Evolutionary conservation across 495 filamentous ascomycete genomes (phyloP), one percentile per base, ranked within the genome.

Genomic region (Bathelium albidoporum): DNA sequence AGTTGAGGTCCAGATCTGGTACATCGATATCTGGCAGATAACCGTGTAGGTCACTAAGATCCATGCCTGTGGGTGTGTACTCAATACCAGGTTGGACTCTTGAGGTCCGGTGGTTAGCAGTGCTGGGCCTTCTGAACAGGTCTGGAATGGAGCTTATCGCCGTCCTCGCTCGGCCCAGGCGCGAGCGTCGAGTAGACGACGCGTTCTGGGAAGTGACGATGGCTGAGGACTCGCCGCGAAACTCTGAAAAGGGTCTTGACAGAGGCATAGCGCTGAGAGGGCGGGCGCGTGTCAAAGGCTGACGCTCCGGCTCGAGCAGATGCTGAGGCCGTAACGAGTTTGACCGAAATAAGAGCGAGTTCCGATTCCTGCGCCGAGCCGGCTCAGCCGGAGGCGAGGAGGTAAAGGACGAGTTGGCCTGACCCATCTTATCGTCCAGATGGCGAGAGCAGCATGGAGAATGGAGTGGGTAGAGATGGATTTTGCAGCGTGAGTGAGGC

Each of bases 1-100:
- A 72, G 63, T 68, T 66, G 22, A 73, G 34, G 36, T 72, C 70
- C 11, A 70, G 61, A 1, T 70, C 68, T 12, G 71, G 70, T 9
- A 70, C 58, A 32, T 69, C 64, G 12, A 70, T 29, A 24, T 63
- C 60, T 1, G 67, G 71, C 0, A 67, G 64, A 45, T 63, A 61
- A 29, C 68, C 55, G n/a, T 39, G 59, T 24, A 66, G 60, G 34
- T 69, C 59, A 43, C 60, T 66, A 2, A 55, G 28, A 16, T 55
- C 24, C 20, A 55, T n/a, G 9, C 49, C 22, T 4, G 4, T 4
- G 4, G 49, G 20, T 7, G 49, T 55, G 16, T 26, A 26, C 9
- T 55, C 2, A 29, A 55, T 10, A 16, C 49, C 7, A 7, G 49
- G 9, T 2, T 29, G 49, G 7, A 55, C 7, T 29, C 49, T 55